phyloP scores from a whole-genome alignment of 78 protist species.

The Cyanophora paradoxa region DNA sequence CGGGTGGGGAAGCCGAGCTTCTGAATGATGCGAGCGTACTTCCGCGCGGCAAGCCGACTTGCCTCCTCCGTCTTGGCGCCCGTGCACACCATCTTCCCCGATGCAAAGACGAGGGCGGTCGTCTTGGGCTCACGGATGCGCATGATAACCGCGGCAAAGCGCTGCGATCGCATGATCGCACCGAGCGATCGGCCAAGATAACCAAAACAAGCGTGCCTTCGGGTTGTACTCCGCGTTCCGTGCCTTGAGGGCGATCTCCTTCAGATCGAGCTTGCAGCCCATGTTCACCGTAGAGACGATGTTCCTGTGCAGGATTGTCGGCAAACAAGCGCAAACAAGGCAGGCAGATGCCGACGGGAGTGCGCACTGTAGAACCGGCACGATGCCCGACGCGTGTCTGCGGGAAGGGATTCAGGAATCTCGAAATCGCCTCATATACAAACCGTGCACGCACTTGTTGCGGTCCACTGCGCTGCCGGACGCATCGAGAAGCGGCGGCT shows the following conservation, averaged over 20 bases:
- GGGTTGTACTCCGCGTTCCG: constrained; percentile 97
- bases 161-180: too few species aligned
- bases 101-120: constrained; percentile 85
- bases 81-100: constrained; percentile 92
- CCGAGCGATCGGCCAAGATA: background rate
- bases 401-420: too few species aligned
- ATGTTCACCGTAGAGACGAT: constrained; percentile 88
- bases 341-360: background rate
- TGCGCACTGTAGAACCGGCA: constrained; percentile 1
- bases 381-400: background rate
- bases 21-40: constrained; percentile 88
- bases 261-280: constrained; percentile 69
- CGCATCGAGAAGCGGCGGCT: too few species aligned
- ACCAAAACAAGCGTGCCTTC: constrained; percentile 47
- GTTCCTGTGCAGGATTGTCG: constrained; percentile 51
- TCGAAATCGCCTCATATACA: too few species aligned
- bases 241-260: constrained; percentile 78
- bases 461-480: too few species aligned
- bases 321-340: background rate
- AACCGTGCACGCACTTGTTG: too few species aligned
- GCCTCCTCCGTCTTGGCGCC: constrained; percentile 90
- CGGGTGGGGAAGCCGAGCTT: constrained; percentile 48
- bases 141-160: constrained; percentile 94
- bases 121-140: constrained; percentile 92
- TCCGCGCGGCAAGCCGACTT: constrained; percentile 77